Evolutionary conservation across 306 rosid genomes (phyloP), one percentile per base, ranked within the genome.

Genomic region (Fragaria nilgerrensis): DNA sequence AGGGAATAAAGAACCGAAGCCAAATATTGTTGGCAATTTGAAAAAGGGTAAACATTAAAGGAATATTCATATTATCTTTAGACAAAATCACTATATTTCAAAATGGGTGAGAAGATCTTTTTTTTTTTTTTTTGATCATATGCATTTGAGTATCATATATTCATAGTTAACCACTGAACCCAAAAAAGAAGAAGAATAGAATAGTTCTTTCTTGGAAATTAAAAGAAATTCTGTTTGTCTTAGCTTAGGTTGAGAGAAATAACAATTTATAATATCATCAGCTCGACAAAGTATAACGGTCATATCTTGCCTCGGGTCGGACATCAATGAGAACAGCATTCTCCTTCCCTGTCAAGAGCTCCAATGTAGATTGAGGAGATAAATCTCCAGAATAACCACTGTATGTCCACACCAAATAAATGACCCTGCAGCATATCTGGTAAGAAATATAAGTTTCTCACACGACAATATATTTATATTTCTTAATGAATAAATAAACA

Each of bases 341-440:
- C 66, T 76, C 84, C 73, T 86, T 88, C 82, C 86, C 96, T 15
- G 84, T 74, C 95, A 95, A 83, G 73, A 92, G 85, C 77, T 89
- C 91, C 50, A 90, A 82, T 80, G 98, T 89, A 39, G 77, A 67
- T 85, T 95, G 70, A 58, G 98, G 93, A 74, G 98, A 78, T 79
- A 95, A 87, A 87, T 92, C 97, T 73, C 98, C 98, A 5, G 98
- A 75, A 62, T 90, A 95, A 82, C 98, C 98, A 64, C 98, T 85
- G 45, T 90, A 92, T 76, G 82, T 84, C 91, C 89, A 63, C 74
- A 80, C 87, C 95, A 89, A 84, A 87, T 88, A 95, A 85, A 89
- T 72, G 82, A 88, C 85, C 97, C 98, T 95, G 93, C 92, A 95
- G 68, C 80, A 86, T 82, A 86, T 92, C 90, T 92, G 96, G 86